Evolutionary conservation across 139 green algal species (phyloP).

Genomic region (Monoraphidium neglectum): DNA sequence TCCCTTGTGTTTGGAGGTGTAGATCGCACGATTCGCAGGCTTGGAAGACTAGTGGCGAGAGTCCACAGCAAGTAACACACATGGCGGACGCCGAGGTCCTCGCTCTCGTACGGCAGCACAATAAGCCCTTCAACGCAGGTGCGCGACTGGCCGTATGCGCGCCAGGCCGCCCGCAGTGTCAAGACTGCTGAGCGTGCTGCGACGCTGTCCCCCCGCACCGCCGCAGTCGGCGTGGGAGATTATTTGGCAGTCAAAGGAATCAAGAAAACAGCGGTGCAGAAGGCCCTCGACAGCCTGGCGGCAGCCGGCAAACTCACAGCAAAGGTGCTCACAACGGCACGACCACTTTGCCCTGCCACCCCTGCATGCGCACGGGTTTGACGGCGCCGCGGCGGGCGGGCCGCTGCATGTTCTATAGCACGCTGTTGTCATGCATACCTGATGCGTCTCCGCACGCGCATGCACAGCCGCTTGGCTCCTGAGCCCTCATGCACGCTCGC

Average conservation of each 20-base stretch:
- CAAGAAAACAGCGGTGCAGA: conserved; percentile 73
- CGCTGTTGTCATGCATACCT: too few species aligned
- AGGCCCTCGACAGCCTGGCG: conserved; percentile 57
- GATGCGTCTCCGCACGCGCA: not conserved
- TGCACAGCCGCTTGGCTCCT: not conserved
- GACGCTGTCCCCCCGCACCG: not conserved
- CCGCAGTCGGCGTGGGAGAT: conserved; percentile 57
- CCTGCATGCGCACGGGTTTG: too few species aligned
- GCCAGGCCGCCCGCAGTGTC: too few species aligned
- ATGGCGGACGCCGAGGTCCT: conserved; percentile 44
- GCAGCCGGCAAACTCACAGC: conserved; percentile 51
- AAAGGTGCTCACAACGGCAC: conserved; percentile 49
- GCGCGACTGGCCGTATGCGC: too few species aligned
- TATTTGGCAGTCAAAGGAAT: conserved; percentile 66
- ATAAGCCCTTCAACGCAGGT: conserved; percentile 59
- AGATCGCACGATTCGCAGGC: too few species aligned
- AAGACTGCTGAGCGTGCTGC: not conserved
- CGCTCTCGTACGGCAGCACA: conserved; percentile 53
- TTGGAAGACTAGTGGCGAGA: too few species aligned
- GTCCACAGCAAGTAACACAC: too few species aligned
- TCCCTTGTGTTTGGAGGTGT: too few species aligned
- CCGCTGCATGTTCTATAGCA: too few species aligned
- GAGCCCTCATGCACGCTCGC: not conserved
- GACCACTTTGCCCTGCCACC: not conserved
- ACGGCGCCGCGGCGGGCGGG: too few species aligned